Conservation (phyloP, 2,329 filamentous ascomycete genomes). For the Paecilomyces formosus region DNA sequence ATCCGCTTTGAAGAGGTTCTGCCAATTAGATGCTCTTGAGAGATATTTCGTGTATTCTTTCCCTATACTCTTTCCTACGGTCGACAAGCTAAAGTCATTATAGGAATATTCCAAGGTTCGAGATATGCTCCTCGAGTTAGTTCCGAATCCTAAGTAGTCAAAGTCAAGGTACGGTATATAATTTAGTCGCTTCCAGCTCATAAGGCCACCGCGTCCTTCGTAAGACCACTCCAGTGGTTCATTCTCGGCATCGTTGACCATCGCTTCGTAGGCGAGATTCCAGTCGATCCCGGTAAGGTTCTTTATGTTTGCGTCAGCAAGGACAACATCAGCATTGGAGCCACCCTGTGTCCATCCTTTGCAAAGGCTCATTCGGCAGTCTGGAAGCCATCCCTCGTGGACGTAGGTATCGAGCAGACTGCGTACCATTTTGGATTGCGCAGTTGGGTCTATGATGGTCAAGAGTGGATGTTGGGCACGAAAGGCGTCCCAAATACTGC, state of each 20-base stretch:
- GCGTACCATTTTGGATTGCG: conserved; percentile 58
- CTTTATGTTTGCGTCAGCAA: conserved; percentile 63
- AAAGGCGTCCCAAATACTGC: conserved; percentile 60
- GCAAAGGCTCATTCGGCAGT: conserved; percentile 66
- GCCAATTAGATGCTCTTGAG: conserved; percentile 56
- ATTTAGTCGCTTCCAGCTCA: conserved; percentile 61
- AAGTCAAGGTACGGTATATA: conserved; percentile 67
- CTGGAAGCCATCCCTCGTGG: conserved; percentile 64
- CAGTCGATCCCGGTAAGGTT: conserved; percentile 60
- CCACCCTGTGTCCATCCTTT: conserved; percentile 66
- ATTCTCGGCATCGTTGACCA: conserved; percentile 62
- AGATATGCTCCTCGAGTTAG: conserved; percentile 62
- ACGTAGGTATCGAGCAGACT: conserved; percentile 64
- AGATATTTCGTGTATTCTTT: conserved; percentile 51
- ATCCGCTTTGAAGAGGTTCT: conserved; percentile 57
- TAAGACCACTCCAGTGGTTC: conserved; percentile 64
- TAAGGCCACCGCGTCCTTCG: conserved; percentile 61
- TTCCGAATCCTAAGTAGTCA: conserved; percentile 58
- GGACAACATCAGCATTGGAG: conserved; percentile 62
- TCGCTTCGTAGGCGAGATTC: conserved; percentile 59
- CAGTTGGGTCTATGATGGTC: conserved; percentile 56
- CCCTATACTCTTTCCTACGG: conserved; percentile 53
- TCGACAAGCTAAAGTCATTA: conserved; percentile 61
- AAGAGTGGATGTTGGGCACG: conserved; percentile 62
- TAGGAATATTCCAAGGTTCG: conserved; percentile 71